These are phyloP conservation scores for Tylopilus felleus DNA, from an alignment of 768 basidiomycete species.

Conservation along the genomic window DNA sequence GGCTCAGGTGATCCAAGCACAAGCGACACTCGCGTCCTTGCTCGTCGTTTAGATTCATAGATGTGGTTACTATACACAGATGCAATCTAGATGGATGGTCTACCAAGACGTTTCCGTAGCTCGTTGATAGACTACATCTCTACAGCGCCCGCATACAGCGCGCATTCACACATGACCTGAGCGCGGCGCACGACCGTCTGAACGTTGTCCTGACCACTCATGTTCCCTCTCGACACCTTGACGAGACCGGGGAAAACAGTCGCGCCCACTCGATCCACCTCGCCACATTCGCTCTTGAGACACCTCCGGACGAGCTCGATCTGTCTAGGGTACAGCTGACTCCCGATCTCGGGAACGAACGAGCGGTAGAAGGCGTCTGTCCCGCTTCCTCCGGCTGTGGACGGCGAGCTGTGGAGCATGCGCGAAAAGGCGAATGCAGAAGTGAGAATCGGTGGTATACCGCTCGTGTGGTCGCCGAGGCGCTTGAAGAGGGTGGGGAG, in stretches of 20 bases:
- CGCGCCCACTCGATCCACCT: slow-evolving; percentile 72
- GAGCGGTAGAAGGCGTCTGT: slow-evolving; percentile 79
- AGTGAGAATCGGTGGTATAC: slow-evolving; percentile 59
- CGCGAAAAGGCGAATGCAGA: slow-evolving; percentile 77
- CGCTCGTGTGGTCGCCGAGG: slow-evolving; percentile 42
- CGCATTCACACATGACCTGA: slow-evolving; percentile 86
- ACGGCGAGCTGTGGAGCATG: slow-evolving; percentile 76
- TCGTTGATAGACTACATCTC: neutral
- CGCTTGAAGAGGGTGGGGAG: slow-evolving; percentile 61
- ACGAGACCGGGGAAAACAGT: slow-evolving; percentile 88
- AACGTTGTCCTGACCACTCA: slow-evolving; percentile 40
- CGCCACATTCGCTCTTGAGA: slow-evolving; percentile 68
- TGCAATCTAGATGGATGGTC: slow-evolving; percentile 21
- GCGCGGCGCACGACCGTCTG: slow-evolving; percentile 80
- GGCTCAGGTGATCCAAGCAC: slow-evolving; percentile 70
- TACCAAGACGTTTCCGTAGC: slow-evolving; percentile 1
- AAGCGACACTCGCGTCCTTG: slow-evolving; percentile 80
- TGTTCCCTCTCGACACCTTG: slow-evolving; percentile 57
- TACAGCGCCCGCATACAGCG: slow-evolving; percentile 36
- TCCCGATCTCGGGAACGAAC: slow-evolving; percentile 81
- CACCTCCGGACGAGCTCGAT: slow-evolving; percentile 86
- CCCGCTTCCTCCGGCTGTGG: slow-evolving; percentile 36
- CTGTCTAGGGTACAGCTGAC: slow-evolving; percentile 68
- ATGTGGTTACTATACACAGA: slow-evolving; percentile 17
- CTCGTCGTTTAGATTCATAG: slow-evolving; percentile 56